Evolutionary conservation across 2,329 filamentous ascomycete species (phyloP).

Genomic region (Trichoderma breve): DNA sequence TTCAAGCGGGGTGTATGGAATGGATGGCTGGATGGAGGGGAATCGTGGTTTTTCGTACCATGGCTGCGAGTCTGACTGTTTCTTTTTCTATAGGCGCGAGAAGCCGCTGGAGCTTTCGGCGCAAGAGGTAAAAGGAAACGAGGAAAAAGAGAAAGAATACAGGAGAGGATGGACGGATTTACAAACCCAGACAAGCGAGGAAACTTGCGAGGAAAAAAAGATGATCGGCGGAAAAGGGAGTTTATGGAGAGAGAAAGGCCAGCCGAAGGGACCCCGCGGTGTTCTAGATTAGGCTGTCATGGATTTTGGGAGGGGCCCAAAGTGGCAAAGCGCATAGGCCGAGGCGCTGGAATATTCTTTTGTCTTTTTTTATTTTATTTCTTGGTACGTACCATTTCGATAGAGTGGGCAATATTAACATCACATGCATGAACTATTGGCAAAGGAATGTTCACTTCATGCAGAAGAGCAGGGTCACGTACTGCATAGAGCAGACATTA

Average conservation of each 20-base stretch:
- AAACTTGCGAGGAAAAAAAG: background rate
- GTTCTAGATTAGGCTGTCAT: slow-evolving; percentile 1
- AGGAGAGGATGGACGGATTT: background rate
- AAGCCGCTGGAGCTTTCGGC: slow-evolving; percentile 6
- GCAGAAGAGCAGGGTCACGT: no score
- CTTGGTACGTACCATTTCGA: background rate
- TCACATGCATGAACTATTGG: no score
- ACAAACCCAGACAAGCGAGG: background rate
- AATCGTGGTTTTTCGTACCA: slow-evolving; percentile 1
- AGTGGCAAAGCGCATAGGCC: slow-evolving; percentile 3
- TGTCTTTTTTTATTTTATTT: background rate
- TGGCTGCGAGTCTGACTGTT: background rate
- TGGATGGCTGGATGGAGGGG: background rate
- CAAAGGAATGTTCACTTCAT: no score
- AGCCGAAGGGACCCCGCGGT: background rate
- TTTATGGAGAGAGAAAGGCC: background rate
- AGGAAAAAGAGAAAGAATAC: background rate
- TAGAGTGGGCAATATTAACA: background rate
- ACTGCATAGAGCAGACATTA: background rate
- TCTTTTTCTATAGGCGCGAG: background rate
- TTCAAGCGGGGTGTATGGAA: background rate
- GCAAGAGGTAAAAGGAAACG: background rate
- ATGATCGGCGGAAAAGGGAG: background rate
- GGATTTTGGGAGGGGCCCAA: background rate
- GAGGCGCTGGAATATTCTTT: slow-evolving; percentile 11